These are phyloP conservation scores for Oxyria digyna DNA, from an alignment of 148 eudicot genomes.

Conservation along the genomic window DNA sequence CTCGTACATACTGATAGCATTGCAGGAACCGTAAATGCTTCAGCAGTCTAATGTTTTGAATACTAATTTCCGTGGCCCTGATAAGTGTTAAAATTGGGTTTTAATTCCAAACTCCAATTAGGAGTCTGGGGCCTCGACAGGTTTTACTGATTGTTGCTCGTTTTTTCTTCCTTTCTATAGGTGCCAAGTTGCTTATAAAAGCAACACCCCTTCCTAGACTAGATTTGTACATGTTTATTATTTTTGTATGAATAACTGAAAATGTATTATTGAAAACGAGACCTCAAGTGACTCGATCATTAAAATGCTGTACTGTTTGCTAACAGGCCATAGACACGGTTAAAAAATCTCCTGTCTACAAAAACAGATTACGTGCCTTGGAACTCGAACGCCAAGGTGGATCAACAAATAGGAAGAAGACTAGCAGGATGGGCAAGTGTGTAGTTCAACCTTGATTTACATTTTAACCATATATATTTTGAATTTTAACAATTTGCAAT, in stretches of 20 bases:
- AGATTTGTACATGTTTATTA: too few relatives aligned
- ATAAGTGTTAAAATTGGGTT: background rate
- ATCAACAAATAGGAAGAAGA: constrained; percentile 59
- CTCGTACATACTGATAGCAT: background rate
- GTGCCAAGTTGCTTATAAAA: background rate
- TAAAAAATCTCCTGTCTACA: constrained; percentile 89
- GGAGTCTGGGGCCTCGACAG: background rate
- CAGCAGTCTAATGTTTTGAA: background rate
- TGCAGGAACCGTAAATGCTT: background rate
- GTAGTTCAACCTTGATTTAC: constrained; percentile 10
- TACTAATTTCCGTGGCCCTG: background rate
- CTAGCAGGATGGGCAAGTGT: constrained; percentile 58
- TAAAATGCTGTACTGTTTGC: background rate
- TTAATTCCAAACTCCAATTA: background rate
- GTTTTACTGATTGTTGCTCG: background rate
- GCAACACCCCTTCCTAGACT: background rate
- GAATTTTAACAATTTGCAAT: background rate
- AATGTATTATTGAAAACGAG: too few relatives aligned
- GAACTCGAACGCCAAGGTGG: constrained; percentile 91
- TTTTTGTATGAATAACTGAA: too few relatives aligned
- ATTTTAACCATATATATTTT: background rate
- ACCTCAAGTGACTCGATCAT: background rate
- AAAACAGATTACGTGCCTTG: constrained; percentile 67
- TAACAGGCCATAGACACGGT: constrained; percentile 88
- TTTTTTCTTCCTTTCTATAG: background rate